Percentiles rank a stretch among this genome's conserved stretches.
These are phyloP conservation scores for Pezicula rhizophila DNA, from an alignment of 2,329 filamentous ascomycete species.

Conservation along the genomic window DNA sequence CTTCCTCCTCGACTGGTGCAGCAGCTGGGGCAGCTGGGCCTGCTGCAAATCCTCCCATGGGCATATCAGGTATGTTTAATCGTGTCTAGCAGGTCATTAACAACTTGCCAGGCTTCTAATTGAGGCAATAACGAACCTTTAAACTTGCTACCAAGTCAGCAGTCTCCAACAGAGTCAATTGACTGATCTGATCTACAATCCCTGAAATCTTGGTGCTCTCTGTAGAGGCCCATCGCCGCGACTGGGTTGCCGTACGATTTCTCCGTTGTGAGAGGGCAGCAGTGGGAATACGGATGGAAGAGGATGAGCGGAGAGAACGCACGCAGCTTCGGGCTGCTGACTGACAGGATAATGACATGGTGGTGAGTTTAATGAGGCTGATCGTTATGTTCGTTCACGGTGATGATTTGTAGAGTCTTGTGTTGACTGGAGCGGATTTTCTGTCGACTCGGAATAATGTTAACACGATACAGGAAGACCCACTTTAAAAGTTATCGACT, in stretches of 20 bases:
- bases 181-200: slow-evolving; percentile 98
- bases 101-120: slow-evolving; percentile 6
- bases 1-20: slow-evolving; percentile 71
- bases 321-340: slow-evolving; percentile 60
- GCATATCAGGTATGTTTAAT: slow-evolving; percentile 97
- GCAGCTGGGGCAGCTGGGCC: slow-evolving; percentile 53
- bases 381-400: slow-evolving; percentile 1
- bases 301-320: slow-evolving; percentile 50
- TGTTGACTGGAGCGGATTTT: neutral
- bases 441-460: no score
- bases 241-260: slow-evolving; percentile 32
- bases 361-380: slow-evolving; percentile 25
- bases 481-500: neutral
- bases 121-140: slow-evolving; percentile 58
- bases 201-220: slow-evolving; percentile 89
- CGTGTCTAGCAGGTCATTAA: slow-evolving; percentile 54
- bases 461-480: no score
- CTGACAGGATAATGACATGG: slow-evolving; percentile 59
- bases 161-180: slow-evolving; percentile 95
- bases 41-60: slow-evolving; percentile 83
- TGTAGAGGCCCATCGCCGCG: slow-evolving; percentile 84
- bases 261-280: slow-evolving; percentile 39
- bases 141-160: slow-evolving; percentile 90
- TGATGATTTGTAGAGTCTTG: neutral
- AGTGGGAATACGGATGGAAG: slow-evolving; percentile 39